phyloP scores from a whole-genome alignment of 2,329 filamentous ascomycete genomes.

The Pestalotiopsis sp. region DNA sequence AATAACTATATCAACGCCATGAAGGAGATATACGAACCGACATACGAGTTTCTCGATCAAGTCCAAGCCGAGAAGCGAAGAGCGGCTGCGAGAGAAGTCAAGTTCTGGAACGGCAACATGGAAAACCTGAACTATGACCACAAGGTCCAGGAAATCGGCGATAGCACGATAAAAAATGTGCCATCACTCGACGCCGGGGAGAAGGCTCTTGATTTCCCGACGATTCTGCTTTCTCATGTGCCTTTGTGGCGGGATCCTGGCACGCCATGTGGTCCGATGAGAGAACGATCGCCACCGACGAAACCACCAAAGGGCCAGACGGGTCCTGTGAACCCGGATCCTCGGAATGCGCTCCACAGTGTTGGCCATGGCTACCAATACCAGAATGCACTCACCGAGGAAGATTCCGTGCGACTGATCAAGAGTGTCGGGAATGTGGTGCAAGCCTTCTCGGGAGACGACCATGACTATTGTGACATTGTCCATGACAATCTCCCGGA shows the following conservation, averaged over 20 bases:
- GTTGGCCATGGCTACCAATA: slow-evolving; percentile 89
- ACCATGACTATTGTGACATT: slow-evolving; percentile 97
- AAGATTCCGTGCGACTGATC: slow-evolving; percentile 75
- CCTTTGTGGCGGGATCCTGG: slow-evolving; percentile 81
- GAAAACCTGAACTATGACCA: slow-evolving; percentile 61
- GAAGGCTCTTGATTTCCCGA: slow-evolving; percentile 69
- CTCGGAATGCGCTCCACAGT: slow-evolving; percentile 74
- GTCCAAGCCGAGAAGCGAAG: slow-evolving; percentile 68
- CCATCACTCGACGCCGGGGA: slow-evolving; percentile 44
- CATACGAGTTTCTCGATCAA: slow-evolving; percentile 73
- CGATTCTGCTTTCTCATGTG: slow-evolving; percentile 87
- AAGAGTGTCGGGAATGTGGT: slow-evolving; percentile 79
- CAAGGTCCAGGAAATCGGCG: slow-evolving; percentile 58
- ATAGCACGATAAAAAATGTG: slow-evolving; percentile 44
- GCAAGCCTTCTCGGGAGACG: slow-evolving; percentile 92
- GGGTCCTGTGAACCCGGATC: slow-evolving; percentile 58
- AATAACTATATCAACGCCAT: slow-evolving; percentile 48
- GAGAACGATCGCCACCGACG: slow-evolving; percentile 81
- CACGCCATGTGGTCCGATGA: slow-evolving; percentile 83
- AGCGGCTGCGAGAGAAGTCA: slow-evolving; percentile 70
- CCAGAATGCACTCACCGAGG: slow-evolving; percentile 84
- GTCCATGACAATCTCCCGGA: slow-evolving; percentile 72
- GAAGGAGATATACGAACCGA: slow-evolving; percentile 71
- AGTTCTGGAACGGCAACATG: slow-evolving; percentile 62
- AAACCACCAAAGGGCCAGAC: slow-evolving; percentile 62